Conservation (phyloP, 768 basidiomycete species). For the Favolaschia claudopus region DNA sequence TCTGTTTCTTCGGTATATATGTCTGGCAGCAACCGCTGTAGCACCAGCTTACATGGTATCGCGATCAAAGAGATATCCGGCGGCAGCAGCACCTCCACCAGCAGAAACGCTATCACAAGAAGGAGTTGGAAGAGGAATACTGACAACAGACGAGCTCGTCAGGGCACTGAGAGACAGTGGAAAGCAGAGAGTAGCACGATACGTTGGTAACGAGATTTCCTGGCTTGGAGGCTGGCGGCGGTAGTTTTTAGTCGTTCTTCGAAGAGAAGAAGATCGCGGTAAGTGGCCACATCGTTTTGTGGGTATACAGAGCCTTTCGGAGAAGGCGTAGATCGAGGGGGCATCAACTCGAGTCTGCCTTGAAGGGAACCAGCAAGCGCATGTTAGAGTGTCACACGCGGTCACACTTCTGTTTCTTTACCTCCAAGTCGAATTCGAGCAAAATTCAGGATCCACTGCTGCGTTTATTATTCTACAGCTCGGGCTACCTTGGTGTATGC, state of each 20-base stretch:
- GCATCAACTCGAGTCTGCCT: no score
- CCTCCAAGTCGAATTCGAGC: no score
- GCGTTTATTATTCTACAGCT: no score
- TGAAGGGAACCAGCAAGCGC: no score
- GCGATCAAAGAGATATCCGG: constrained; percentile 69
- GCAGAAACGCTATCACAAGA: constrained; percentile 71
- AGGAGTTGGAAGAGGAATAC: constrained; percentile 81
- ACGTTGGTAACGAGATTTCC: constrained; percentile 88
- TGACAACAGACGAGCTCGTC: constrained; percentile 39
- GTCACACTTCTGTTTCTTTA: no score
- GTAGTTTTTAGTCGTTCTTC: constrained; percentile 97
- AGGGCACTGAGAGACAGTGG: constrained; percentile 29
- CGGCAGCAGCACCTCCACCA: constrained; percentile 76
- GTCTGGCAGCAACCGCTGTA: constrained; percentile 61
- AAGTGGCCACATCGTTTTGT: constrained; percentile 79
- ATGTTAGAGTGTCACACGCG: no score
- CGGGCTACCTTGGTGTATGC: no score
- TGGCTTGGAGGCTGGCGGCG: constrained; percentile 77
- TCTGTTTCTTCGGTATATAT: constrained; percentile 50
- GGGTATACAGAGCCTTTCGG: constrained; percentile 53
- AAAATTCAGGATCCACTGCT: no score
- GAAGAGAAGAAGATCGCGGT: constrained; percentile 88
- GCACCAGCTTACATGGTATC: constrained; percentile 63
- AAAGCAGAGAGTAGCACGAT: constrained; percentile 35
- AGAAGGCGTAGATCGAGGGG: constrained; percentile 35